Conservation (phyloP, 2,329 filamentous ascomycete species). For the Penicillium olsonii region DNA sequence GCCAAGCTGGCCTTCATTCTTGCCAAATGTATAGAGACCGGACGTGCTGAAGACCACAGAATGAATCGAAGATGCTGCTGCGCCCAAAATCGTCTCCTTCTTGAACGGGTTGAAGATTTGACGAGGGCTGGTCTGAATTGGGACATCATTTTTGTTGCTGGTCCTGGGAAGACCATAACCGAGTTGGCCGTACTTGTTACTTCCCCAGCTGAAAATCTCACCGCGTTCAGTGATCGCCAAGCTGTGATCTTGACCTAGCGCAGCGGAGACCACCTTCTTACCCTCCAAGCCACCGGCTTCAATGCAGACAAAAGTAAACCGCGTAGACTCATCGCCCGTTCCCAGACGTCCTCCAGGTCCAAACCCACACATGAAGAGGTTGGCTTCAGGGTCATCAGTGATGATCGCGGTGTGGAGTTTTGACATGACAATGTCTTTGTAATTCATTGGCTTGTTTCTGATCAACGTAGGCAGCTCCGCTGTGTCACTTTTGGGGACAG, state of each 20-base stretch:
- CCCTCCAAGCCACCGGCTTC: conserved; percentile 71
- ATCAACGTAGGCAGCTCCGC: conserved; percentile 71
- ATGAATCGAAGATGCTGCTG: conserved; percentile 86
- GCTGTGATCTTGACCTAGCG: conserved; percentile 87
- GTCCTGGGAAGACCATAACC: conserved; percentile 74
- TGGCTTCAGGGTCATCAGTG: conserved; percentile 82
- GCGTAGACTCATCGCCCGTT: conserved; percentile 83
- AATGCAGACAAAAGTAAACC: conserved; percentile 82
- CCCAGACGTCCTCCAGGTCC: conserved; percentile 88
- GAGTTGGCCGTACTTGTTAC: conserved; percentile 80
- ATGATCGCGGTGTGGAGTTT: conserved; percentile 90
- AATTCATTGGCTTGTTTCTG: conserved; percentile 68
- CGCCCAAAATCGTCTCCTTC: conserved; percentile 76
- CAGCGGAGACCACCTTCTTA: conserved; percentile 73
- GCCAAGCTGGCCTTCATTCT: conserved; percentile 90
- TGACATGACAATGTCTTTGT: conserved; percentile 82
- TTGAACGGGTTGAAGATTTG: conserved; percentile 93
- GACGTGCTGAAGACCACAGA: conserved; percentile 83
- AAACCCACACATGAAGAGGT: conserved; percentile 90
- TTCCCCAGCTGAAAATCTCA: conserved; percentile 94
- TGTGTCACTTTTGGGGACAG: conserved; percentile 35
- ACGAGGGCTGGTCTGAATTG: conserved; percentile 76
- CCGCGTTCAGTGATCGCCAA: conserved; percentile 82
- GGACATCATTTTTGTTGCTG: conserved; percentile 72
- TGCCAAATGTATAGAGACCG: conserved; percentile 89